Conservation (phyloP, 805 yeast species). For the Millerozyma miso region DNA sequence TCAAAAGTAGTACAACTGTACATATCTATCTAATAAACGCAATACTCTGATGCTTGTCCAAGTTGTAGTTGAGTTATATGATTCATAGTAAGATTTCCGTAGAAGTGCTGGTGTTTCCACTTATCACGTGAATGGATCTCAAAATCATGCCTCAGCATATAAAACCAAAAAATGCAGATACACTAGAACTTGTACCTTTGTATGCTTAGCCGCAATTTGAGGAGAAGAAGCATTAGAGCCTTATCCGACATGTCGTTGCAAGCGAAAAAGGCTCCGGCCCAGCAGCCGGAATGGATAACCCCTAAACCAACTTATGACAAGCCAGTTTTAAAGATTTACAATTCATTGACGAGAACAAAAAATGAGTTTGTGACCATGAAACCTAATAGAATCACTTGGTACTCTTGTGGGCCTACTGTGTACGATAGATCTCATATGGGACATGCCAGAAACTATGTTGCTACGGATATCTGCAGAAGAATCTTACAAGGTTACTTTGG, state of each 20-base stretch:
- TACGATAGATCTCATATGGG: constrained; percentile 98
- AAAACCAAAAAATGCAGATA: background rate
- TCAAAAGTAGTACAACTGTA: no score
- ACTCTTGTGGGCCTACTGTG: constrained; percentile 98
- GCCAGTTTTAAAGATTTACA: constrained; percentile 59
- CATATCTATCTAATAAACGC: no score
- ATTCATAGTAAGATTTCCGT: no score
- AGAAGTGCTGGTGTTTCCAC: no score
- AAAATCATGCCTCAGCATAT: background rate
- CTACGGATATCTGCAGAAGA: constrained; percentile 89
- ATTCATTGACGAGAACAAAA: constrained; percentile 79
- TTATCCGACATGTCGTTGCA: constrained; percentile 14
- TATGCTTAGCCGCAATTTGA: constrained; percentile 3
- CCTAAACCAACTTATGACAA: constrained; percentile 10
- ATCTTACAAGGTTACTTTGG: constrained; percentile 88
- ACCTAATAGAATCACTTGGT: constrained; percentile 78
- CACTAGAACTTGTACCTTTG: background rate
- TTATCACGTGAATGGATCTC: no score
- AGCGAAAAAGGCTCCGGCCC: constrained; percentile 24
- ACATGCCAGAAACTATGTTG: constrained; percentile 94
- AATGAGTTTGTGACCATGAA: constrained; percentile 70
- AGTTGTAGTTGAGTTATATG: no score
- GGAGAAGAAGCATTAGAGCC: constrained; percentile 1
- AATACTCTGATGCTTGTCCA: no score
- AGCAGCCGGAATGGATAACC: constrained; percentile 37